Conservation (phyloP, 805 yeast genomes). For the Saccharomyces jurei region DNA sequence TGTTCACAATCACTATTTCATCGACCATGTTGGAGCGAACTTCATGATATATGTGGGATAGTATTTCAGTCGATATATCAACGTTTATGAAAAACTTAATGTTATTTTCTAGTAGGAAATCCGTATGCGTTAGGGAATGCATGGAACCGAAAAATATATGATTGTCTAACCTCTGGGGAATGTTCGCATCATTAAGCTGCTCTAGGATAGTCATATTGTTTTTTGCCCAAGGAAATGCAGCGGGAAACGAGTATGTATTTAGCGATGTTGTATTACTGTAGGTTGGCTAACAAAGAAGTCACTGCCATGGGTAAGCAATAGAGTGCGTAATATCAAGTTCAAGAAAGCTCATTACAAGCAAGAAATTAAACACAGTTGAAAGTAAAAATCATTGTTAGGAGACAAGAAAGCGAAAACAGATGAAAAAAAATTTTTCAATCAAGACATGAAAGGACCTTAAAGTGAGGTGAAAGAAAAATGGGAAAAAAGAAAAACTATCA, state of each 20-base stretch:
- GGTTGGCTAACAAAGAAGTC: not conserved
- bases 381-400: not conserved
- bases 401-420: not conserved
- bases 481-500: not conserved
- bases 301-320: not conserved
- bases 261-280: not conserved
- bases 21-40: slow-evolving; percentile 20
- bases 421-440: not conserved
- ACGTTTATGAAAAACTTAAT: slow-evolving; percentile 34
- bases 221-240: slow-evolving; percentile 28
- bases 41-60: slow-evolving; percentile 20
- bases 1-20: slow-evolving; percentile 31
- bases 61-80: slow-evolving; percentile 28
- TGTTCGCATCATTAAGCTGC: not conserved
- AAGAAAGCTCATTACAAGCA: not conserved
- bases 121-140: slow-evolving; percentile 30
- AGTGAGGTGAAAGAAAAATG: not conserved
- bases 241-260: not conserved
- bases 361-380: not conserved
- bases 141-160: slow-evolving; percentile 42
- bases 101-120: slow-evolving; percentile 32
- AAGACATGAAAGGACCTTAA: not conserved
- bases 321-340: not conserved
- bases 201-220: slow-evolving; percentile 11
- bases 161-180: slow-evolving; percentile 37